These are phyloP conservation scores for Paramecium sonneborni DNA, from an alignment of 73 alveolate genomes.

Conservation along the genomic window DNA sequence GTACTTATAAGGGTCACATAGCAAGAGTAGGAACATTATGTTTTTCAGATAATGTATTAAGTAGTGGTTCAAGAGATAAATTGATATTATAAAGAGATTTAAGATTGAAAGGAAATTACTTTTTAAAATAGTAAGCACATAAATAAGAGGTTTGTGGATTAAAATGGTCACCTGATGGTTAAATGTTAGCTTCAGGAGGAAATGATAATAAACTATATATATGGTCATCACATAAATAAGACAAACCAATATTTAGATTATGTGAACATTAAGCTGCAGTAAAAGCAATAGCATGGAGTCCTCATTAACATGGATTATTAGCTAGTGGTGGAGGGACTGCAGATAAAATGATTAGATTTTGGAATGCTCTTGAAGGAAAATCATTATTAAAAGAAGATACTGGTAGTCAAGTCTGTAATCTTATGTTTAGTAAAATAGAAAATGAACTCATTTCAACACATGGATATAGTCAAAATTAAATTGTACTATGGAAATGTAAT, in stretches of 20 bases:
- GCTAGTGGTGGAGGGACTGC: slow-evolving; percentile 99
- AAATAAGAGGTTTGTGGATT: slow-evolving; percentile 98
- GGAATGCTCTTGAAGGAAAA: slow-evolving; percentile 93
- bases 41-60: slow-evolving; percentile 69
- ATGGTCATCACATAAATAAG: slow-evolving; percentile 84
- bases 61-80: slow-evolving; percentile 96
- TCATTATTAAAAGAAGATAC: slow-evolving; percentile 89
- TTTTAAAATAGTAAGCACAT: slow-evolving; percentile 81
- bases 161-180: slow-evolving; percentile 98
- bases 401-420: slow-evolving; percentile 98
- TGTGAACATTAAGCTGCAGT: slow-evolving; percentile 98
- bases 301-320: slow-evolving; percentile 97
- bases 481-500: slow-evolving; percentile 94
- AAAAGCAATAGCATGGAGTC: slow-evolving; percentile 99
- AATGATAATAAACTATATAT: slow-evolving; percentile 97
- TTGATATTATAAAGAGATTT: slow-evolving; percentile 91
- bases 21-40: slow-evolving; percentile 86
- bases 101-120: slow-evolving; percentile 70
- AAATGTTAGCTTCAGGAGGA: slow-evolving; percentile 98
- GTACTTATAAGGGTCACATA: slow-evolving; percentile 83
- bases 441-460: slow-evolving; percentile 98
- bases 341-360: slow-evolving; percentile 97
- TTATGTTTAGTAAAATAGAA: slow-evolving; percentile 93
- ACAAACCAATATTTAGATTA: slow-evolving; percentile 84
- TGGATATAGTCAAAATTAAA: slow-evolving; percentile 97